phyloP scores from a whole-genome alignment of 768 basidiomycete genomes.

The Gymnopilus dilepis region DNA sequence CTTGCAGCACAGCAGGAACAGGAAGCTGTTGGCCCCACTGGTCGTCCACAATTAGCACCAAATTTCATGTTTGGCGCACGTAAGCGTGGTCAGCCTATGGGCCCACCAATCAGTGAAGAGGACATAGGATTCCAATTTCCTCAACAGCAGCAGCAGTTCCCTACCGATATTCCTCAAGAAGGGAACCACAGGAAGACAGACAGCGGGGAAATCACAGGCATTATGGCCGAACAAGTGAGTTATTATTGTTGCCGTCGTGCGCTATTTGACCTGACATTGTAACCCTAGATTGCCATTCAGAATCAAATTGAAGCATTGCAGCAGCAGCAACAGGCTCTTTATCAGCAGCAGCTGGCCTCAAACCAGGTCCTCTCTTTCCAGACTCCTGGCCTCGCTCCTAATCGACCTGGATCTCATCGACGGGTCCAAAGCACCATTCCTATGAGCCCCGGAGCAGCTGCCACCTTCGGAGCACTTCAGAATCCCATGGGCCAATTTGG shows the following conservation, averaged over 20 bases:
- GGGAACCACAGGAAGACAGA: constrained; percentile 61
- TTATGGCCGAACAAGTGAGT: constrained; percentile 97
- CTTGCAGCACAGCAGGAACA: constrained; percentile 79
- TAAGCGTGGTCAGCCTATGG: constrained; percentile 60
- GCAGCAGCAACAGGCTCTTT: constrained; percentile 88
- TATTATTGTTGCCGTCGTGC: not conserved
- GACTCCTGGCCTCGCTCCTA: constrained; percentile 73
- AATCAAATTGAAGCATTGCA: constrained; percentile 89
- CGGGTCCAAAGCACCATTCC: constrained; percentile 89
- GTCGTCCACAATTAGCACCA: constrained; percentile 90
- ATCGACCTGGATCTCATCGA: constrained; percentile 61
- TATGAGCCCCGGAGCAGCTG: constrained; percentile 51
- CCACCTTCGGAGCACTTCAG: constrained; percentile 51
- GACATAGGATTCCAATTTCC: constrained; percentile 85
- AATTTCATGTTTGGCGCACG: constrained; percentile 88
- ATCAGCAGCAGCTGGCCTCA: constrained; percentile 89
- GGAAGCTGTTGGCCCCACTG: constrained; percentile 69
- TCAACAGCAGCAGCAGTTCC: constrained; percentile 63
- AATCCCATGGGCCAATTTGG: constrained; percentile 74
- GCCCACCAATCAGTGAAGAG: constrained; percentile 80
- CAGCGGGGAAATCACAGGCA: constrained; percentile 79
- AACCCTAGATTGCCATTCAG: constrained; percentile 81
- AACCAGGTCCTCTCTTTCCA: constrained; percentile 84
- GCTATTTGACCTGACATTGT: not conserved
- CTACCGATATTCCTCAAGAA: constrained; percentile 35